Evolutionary conservation across 148 eudicot species (phyloP).

Genomic region (Diospyros kaki): DNA sequence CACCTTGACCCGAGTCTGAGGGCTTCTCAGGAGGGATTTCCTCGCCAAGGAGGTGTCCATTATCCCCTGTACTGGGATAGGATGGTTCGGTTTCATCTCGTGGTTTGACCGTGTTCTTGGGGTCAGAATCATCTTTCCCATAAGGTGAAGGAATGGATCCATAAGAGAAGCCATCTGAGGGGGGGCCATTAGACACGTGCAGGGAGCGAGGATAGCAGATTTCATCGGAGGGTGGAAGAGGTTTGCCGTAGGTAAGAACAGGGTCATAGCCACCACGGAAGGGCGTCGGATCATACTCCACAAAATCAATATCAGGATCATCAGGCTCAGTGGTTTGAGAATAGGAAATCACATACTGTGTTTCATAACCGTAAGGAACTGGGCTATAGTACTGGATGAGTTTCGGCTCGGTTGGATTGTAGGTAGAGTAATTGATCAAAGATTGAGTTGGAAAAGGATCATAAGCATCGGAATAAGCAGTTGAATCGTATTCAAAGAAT

Average conservation of each 20-base stretch:
- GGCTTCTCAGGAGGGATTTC: conserved; percentile 5
- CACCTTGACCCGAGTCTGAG: conserved; percentile 4
- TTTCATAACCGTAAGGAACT: conserved; percentile 7
- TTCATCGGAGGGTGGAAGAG: conserved; percentile 56
- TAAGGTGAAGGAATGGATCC: conserved; percentile 31
- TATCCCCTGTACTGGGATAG: conserved; percentile 10
- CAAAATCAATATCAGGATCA: conserved; percentile 41
- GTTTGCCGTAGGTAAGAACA: conserved; percentile 47
- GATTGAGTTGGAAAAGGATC: conserved; percentile 19
- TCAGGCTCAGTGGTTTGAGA: neutral
- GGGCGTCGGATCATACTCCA: conserved; percentile 55
- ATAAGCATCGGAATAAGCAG: conserved; percentile 15
- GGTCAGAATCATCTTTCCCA: conserved; percentile 12
- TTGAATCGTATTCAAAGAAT: conserved; percentile 1
- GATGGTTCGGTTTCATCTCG: conserved; percentile 2
- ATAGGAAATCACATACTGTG: conserved; percentile 27
- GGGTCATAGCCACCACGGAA: conserved; percentile 70
- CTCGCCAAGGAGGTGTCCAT: neutral
- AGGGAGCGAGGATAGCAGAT: conserved; percentile 59
- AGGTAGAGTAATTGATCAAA: conserved; percentile 13
- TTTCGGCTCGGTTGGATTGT: conserved; percentile 17
- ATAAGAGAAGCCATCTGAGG: conserved; percentile 16
- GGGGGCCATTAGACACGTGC: neutral
- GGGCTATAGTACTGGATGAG: conserved; percentile 16
- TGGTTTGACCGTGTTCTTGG: conserved; percentile 10